These are phyloP conservation scores for Geranomyces michiganensis DNA, from an alignment of 192 early-diverging fungal species.

Conservation along the genomic window DNA sequence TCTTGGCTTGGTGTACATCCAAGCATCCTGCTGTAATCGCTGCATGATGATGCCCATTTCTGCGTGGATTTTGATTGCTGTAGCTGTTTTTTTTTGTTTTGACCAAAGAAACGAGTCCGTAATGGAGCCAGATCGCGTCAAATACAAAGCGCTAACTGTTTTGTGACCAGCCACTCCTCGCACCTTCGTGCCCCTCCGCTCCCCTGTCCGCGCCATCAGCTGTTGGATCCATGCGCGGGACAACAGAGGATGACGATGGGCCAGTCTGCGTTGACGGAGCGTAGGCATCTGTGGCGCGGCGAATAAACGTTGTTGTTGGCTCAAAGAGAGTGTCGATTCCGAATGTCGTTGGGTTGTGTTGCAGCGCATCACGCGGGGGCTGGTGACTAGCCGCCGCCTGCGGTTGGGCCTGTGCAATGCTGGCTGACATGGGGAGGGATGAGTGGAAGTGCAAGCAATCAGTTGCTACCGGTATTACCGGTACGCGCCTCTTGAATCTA, in stretches of 20 bases:
- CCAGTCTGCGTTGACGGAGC: background rate
- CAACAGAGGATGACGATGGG: background rate
- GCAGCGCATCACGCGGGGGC: background rate
- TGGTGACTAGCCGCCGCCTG: background rate
- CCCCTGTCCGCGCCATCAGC: background rate
- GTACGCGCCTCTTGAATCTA: too few relatives aligned
- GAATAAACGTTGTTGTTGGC: background rate
- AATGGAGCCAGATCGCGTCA: background rate
- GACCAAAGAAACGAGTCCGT: too few relatives aligned
- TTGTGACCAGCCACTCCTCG: background rate
- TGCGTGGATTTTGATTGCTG: background rate
- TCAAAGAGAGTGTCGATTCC: slow-evolving; percentile 7
- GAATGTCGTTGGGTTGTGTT: background rate
- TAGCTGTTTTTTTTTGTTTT: too few relatives aligned
- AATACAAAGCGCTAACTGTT: background rate
- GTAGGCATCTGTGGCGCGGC: background rate
- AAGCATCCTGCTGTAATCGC: slow-evolving; percentile 3
- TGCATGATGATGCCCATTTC: background rate
- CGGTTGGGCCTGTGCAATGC: too few relatives aligned
- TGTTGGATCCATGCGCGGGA: background rate
- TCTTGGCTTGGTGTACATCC: background rate
- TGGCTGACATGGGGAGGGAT: too few relatives aligned
- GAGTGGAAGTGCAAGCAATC: too few relatives aligned
- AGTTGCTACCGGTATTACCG: too few relatives aligned
- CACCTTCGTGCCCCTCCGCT: background rate